These are phyloP conservation scores for Talaromyces nanjingensis DNA, from an alignment of 495 filamentous ascomycete genomes.

Conservation along the genomic window DNA sequence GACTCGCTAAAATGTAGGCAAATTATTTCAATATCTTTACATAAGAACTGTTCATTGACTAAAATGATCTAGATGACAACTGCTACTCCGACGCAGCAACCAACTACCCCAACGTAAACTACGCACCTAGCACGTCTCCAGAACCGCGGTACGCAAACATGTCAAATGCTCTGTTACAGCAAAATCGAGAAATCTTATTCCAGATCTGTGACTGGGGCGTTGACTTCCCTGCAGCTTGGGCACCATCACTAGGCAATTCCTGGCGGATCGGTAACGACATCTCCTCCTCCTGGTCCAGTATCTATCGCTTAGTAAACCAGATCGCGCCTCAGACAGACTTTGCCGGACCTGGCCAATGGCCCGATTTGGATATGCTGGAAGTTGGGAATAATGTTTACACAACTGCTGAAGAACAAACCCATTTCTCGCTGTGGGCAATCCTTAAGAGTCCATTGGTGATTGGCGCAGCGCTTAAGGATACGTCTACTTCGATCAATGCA, in stretches of 20 bases:
- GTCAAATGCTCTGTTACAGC: slow-evolving; percentile 19
- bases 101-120: slow-evolving; percentile 33
- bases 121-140: slow-evolving; percentile 27
- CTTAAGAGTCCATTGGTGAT: slow-evolving; percentile 50
- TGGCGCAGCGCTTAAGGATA: slow-evolving; percentile 37
- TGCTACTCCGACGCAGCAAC: slow-evolving; percentile 38
- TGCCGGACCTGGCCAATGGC: slow-evolving; percentile 38
- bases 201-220: slow-evolving; percentile 50
- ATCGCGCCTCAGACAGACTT: slow-evolving; percentile 32
- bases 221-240: slow-evolving; percentile 42
- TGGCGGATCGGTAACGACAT: slow-evolving; percentile 53
- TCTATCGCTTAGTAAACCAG: slow-evolving; percentile 44
- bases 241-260: slow-evolving; percentile 36
- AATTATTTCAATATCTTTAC: background rate
- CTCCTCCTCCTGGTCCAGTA: slow-evolving; percentile 40
- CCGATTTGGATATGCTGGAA: slow-evolving; percentile 52
- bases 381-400: slow-evolving; percentile 34
- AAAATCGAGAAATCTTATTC: slow-evolving; percentile 33
- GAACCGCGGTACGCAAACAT: slow-evolving; percentile 25
- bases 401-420: slow-evolving; percentile 37
- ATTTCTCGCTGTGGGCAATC: slow-evolving; percentile 53
- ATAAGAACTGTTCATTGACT: background rate
- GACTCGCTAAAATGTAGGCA: slow-evolving; percentile 37
- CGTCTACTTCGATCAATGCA: slow-evolving; percentile 19
- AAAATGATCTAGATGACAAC: slow-evolving; percentile 35